Conservation (phyloP, 2,329 filamentous ascomycete species). For the Aphanocladium album region DNA sequence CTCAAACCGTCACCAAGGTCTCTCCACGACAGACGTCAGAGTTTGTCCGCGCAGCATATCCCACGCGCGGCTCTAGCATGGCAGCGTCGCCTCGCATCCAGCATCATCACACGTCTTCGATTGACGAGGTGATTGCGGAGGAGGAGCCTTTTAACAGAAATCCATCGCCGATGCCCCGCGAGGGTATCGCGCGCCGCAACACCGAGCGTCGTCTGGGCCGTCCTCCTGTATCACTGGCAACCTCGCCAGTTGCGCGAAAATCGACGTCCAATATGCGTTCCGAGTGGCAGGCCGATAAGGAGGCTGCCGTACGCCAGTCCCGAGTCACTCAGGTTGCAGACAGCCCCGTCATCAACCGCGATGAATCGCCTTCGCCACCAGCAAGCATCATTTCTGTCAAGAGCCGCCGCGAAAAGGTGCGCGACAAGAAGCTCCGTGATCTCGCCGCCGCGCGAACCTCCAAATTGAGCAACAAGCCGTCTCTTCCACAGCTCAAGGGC, state of each 20-base stretch:
- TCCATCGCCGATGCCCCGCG: slow-evolving; percentile 10
- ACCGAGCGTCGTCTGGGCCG: background rate
- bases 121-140: slow-evolving; percentile 19
- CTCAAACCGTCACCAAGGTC: background rate
- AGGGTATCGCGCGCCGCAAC: background rate
- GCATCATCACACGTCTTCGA: slow-evolving; percentile 24
- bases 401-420: slow-evolving; percentile 34
- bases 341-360: slow-evolving; percentile 18
- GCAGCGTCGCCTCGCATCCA: slow-evolving; percentile 16
- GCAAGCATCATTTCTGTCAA: slow-evolving; percentile 20
- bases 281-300: background rate
- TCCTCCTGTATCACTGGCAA: slow-evolving; percentile 9
- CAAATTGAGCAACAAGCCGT: background rate
- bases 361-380: slow-evolving; percentile 14
- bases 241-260: background rate
- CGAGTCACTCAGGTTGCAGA: slow-evolving; percentile 15
- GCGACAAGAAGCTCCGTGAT: slow-evolving; percentile 36
- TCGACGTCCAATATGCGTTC: slow-evolving; percentile 4
- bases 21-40: background rate
- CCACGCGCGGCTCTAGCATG: slow-evolving; percentile 25
- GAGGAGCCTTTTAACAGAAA: background rate
- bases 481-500: background rate
- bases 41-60: slow-evolving; percentile 18
- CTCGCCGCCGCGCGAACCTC: slow-evolving; percentile 29
- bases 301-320: background rate